A percentile compares a stretch with the other conserved stretches of the same genome.
Evolutionary conservation across 2,329 filamentous ascomycete species (phyloP).

Genomic region (Rhynchosporium graminicola): DNA sequence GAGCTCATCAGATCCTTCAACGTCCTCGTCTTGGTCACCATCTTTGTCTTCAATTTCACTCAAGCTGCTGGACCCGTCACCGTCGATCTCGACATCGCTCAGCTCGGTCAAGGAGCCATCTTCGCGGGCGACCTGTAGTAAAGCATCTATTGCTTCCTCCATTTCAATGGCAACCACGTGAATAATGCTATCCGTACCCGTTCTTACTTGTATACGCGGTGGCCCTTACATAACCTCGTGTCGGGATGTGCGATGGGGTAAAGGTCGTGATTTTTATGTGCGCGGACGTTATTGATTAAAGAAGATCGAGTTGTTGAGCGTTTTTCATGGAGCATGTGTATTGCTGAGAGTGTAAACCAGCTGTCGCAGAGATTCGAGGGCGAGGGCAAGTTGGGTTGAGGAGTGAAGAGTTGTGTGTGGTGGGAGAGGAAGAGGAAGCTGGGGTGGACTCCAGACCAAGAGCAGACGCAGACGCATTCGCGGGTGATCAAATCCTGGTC

Average conservation of each 20-base stretch:
- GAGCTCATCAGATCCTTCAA: slow-evolving; percentile 41
- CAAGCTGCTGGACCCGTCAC: slow-evolving; percentile 82
- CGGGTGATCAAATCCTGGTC: slow-evolving; percentile 19
- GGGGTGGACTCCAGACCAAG: slow-evolving; percentile 3
- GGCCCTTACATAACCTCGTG: slow-evolving; percentile 37
- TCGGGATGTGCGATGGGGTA: slow-evolving; percentile 12
- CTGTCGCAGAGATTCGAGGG: slow-evolving; percentile 10
- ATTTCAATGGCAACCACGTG: slow-evolving; percentile 38
- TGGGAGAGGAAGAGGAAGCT: slow-evolving; percentile 11
- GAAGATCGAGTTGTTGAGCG: neutral
- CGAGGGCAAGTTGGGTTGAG: slow-evolving; percentile 10
- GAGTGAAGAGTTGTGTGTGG: slow-evolving; percentile 12
- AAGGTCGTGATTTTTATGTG: slow-evolving; percentile 11
- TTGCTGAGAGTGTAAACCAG: slow-evolving; percentile 4
- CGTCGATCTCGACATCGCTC: slow-evolving; percentile 49
- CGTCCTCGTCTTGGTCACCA: slow-evolving; percentile 61
- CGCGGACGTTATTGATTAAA: neutral
- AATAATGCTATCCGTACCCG: slow-evolving; percentile 30
- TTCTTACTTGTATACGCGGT: slow-evolving; percentile 30
- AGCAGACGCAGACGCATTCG: neutral
- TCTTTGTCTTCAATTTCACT: slow-evolving; percentile 88
- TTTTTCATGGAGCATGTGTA: neutral
- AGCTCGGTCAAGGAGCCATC: slow-evolving; percentile 36
- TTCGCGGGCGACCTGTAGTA: slow-evolving; percentile 35
- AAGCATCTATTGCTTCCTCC: slow-evolving; percentile 35